Conservation (phyloP, 2,329 filamentous ascomycete genomes). For the Arthrobotrys entomopaga region DNA sequence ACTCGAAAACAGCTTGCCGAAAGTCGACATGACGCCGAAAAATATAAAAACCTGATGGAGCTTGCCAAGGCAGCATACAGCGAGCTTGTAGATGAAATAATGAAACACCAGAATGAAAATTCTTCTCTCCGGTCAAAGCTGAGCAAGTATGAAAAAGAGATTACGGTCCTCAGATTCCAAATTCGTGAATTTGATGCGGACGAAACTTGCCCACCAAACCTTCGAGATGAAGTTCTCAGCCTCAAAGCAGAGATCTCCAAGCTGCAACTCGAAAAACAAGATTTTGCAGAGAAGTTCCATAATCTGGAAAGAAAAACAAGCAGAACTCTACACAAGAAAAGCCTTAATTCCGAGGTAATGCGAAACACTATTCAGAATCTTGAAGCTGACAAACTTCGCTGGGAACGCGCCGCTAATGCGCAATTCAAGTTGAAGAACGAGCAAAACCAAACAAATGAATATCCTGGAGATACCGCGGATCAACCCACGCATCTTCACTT, state of each 20-base stretch:
- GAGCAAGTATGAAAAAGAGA: neutral
- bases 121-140: slow-evolving; percentile 3
- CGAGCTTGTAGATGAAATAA: slow-evolving; percentile 14
- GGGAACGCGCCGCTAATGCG: slow-evolving; percentile 8
- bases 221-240: neutral
- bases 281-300: neutral
- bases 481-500: neutral
- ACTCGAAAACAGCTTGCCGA: neutral
- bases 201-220: neutral
- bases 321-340: slow-evolving; percentile 21
- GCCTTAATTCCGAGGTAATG: slow-evolving; percentile 19
- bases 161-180: neutral
- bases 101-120: neutral
- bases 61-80: neutral
- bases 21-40: neutral
- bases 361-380: slow-evolving; percentile 36
- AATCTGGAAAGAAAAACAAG: slow-evolving; percentile 16
- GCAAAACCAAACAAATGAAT: neutral
- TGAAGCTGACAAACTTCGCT: slow-evolving; percentile 18
- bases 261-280: neutral
- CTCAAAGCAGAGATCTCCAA: neutral
- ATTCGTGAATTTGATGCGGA: neutral
- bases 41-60: neutral
- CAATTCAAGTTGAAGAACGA: slow-evolving; percentile 5
- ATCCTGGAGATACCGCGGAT: too few species aligned